phyloP scores from a whole-genome alignment of 2,329 filamentous ascomycete genomes.

The Cladophialophora carrionii region DNA sequence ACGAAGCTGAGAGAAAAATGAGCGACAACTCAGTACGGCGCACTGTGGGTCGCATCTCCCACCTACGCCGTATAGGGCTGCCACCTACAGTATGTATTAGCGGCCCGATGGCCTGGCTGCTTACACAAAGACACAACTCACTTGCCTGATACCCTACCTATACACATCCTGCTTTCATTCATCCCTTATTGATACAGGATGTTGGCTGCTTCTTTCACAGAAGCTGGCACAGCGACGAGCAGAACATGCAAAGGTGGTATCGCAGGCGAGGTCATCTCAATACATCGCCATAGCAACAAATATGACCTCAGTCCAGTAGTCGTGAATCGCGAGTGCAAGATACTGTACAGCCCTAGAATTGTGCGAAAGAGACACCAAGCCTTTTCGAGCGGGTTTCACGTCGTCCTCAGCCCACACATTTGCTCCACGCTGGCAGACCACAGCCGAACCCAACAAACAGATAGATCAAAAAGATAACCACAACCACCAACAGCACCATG shows the following conservation, averaged over 20 bases:
- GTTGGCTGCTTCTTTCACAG: not conserved
- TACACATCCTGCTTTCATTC: not conserved
- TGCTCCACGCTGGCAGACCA: slow-evolving; percentile 63
- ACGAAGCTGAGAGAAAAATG: not conserved
- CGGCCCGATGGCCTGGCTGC: not conserved
- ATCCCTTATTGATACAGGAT: not conserved
- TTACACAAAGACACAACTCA: not conserved
- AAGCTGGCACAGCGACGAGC: not conserved
- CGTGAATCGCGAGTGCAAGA: not conserved
- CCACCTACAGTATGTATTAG: no score
- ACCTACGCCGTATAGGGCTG: no score
- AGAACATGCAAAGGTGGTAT: not conserved
- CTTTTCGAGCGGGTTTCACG: not conserved
- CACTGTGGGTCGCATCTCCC: not conserved
- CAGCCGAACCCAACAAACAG: slow-evolving; percentile 73
- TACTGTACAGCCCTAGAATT: not conserved
- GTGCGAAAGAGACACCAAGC: not conserved
- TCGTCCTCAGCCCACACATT: slow-evolving; percentile 44
- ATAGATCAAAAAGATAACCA: slow-evolving; percentile 68
- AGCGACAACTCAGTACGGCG: not conserved
- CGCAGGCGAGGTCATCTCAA: not conserved
- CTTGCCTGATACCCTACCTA: not conserved
- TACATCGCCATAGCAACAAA: not conserved
- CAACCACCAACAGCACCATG: slow-evolving; percentile 80
- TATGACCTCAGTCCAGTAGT: not conserved